Percentiles rank a stretch among this genome's conserved stretches.
Conservation (phyloP, 352 stramenopile species). For the Phytophthora crassamura region DNA sequence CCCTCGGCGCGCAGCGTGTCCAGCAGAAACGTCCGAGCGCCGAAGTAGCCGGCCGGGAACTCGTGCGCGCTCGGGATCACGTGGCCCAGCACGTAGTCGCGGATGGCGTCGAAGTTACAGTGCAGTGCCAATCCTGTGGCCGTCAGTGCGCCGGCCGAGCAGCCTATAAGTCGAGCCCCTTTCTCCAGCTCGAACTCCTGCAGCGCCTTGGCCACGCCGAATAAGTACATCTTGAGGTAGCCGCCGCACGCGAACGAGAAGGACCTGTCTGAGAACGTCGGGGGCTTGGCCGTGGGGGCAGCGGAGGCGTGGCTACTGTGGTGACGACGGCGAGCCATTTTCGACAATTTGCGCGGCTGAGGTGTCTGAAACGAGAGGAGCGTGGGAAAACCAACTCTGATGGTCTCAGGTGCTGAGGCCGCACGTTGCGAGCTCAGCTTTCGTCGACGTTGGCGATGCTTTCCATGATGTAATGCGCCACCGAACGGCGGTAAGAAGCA, state of each 20-base stretch:
- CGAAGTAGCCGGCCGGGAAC: conserved; percentile 56
- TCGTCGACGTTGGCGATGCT: too few species aligned
- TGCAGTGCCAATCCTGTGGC: conserved; percentile 72
- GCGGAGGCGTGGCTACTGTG: neutral
- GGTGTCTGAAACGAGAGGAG: too few species aligned
- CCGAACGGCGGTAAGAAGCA: too few species aligned
- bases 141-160: conserved; percentile 76
- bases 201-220: conserved; percentile 87
- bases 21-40: conserved; percentile 69
- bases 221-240: conserved; percentile 91
- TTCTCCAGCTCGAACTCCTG: conserved; percentile 75
- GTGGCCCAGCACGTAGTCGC: conserved; percentile 59
- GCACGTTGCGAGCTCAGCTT: too few species aligned
- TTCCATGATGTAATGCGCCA: too few species aligned
- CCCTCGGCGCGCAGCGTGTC: conserved; percentile 51
- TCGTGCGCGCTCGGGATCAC: conserved; percentile 66
- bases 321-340: conserved; percentile 15
- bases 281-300: neutral
- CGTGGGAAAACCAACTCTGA: conserved; percentile 25
- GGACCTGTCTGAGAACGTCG: conserved; percentile 38
- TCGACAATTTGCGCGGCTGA: conserved; percentile 1
- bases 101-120: conserved; percentile 80
- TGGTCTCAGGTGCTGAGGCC: neutral
- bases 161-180: conserved; percentile 73
- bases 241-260: conserved; percentile 90